Evolutionary conservation across 371 early-diverging fungal genomes (phyloP).

Genomic region (Mucor piriformis): DNA sequence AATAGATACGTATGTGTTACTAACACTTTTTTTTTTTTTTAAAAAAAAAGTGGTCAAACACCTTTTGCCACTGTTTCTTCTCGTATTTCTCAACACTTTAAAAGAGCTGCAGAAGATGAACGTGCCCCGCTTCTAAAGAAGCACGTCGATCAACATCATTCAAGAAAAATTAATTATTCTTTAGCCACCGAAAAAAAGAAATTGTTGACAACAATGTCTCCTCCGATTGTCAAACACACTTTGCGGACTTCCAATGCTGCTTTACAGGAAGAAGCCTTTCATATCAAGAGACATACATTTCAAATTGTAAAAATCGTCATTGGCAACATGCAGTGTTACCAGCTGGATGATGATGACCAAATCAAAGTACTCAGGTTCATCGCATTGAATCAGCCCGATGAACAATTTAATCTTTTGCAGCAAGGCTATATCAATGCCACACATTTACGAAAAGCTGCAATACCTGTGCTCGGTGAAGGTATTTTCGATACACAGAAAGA

Average conservation of each 20-base stretch:
- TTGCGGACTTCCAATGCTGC: not conserved
- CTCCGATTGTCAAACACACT: not conserved
- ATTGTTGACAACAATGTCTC: too few relatives aligned
- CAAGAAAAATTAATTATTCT: constrained; percentile 79
- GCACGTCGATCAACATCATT: constrained; percentile 71
- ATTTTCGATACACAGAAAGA: constrained; percentile 40
- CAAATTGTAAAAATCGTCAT: not conserved
- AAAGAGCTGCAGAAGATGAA: constrained; percentile 71
- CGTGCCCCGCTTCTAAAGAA: constrained; percentile 73
- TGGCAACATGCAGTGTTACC: not conserved
- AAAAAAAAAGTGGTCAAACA: constrained; percentile 63
- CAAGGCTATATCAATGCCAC: constrained; percentile 59
- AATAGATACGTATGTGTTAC: too few relatives aligned
- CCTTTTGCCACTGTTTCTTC: constrained; percentile 89
- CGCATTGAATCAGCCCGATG: constrained; percentile 9
- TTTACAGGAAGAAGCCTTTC: too few relatives aligned
- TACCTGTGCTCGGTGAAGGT: constrained; percentile 46
- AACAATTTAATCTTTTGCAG: not conserved
- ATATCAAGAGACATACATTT: too few relatives aligned
- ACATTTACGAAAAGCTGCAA: constrained; percentile 54
- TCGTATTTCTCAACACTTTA: constrained; percentile 84
- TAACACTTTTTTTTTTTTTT: not conserved
- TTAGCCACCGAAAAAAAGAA: constrained; percentile 52
- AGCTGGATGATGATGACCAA: not conserved
- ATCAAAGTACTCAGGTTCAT: constrained; percentile 4